Percentiles rank a stretch among this genome's conserved stretches.
Conservation (phyloP, 2,329 filamentous ascomycete genomes). For the Gnomoniopsis smithogilvyi region DNA sequence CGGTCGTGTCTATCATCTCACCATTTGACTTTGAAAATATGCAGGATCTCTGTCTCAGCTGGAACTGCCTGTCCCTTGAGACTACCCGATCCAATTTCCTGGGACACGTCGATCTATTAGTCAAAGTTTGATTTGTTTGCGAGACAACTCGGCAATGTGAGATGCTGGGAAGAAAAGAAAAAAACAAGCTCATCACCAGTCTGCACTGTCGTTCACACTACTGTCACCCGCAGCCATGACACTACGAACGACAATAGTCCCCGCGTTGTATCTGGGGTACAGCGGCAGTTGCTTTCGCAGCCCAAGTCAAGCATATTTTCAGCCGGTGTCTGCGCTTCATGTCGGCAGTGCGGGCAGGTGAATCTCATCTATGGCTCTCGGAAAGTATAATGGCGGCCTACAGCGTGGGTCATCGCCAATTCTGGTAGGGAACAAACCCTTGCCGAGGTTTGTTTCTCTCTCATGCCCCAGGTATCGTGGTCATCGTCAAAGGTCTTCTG, state of each 20-base stretch:
- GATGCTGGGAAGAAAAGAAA: not conserved
- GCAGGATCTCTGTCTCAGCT: not conserved
- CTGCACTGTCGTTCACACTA: constrained; percentile 10
- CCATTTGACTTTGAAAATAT: not conserved
- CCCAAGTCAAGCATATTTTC: not conserved
- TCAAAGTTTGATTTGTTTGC: not conserved
- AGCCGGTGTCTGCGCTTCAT: not conserved
- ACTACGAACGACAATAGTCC: not conserved
- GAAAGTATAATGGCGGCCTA: not conserved
- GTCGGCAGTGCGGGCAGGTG: not conserved
- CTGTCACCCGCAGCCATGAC: not conserved
- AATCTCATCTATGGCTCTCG: not conserved
- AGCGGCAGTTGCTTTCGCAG: constrained; percentile 12
- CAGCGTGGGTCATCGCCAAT: not conserved
- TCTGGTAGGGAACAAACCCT: not conserved
- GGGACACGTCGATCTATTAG: not conserved
- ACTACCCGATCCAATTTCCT: not conserved
- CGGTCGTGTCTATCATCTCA: too few species aligned
- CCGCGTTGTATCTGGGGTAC: constrained; percentile 2
- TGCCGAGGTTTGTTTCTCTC: not conserved
- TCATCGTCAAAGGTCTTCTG: too few species aligned
- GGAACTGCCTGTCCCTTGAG: not conserved
- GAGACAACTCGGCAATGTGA: not conserved
- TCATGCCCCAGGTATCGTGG: not conserved
- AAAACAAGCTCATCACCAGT: constrained; percentile 4